Base-by-base conservation (phyloP, 768 basidiomycete species). In the Strobilomyces dryophilus region DNA sequence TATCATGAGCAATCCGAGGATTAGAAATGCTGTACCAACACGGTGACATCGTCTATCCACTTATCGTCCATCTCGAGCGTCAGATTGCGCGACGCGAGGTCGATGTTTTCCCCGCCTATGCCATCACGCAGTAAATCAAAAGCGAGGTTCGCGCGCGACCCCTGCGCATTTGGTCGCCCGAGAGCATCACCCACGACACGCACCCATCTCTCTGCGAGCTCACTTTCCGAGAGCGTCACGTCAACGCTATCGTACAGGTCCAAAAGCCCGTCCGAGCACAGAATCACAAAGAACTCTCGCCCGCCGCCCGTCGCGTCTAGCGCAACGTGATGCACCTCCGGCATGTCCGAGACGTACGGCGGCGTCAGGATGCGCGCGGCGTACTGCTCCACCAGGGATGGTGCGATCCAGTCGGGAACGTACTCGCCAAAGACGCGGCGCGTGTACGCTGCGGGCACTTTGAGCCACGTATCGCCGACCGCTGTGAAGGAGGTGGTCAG, bases 41-140 rank as follows among this genome's bases (percentile, higher is more conserved):
- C 67, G 8, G 77, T 79, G 18, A 75, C 71, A 54, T 79, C 77
- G 54, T 79, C 79, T 65, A 79, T 73, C 78, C 77, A 79, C 50
- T 71, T 70, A 36, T 75, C 76, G 50, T 74, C 74, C 72, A 78
- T 78, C 64, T 79, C 79, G 41, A 79, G 66, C 8, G 78, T 80
- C 31, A 79, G 49, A 41, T 71, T 73, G 55, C 71, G 69, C n/a
- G 77, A 79, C 12, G 69, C 72, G 6, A 69, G 63, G 17, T 68
- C 64, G 12, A 59, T 53, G 53, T 80, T 69, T 15, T 70, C 65
- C 24, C 78, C 78, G 8, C 77, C 77, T 9, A 79, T 62, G 3
- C 71, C 74, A 21, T 74, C 71, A 21, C 78, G 68, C 4, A 79
- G 67, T 37, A 79, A 60, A 41, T 62, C 53, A 27, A 79, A 57